Evolutionary conservation across 345 rosid species (phyloP), one percentile per base, ranked within the genome.

Genomic region (Crucihimalaya himalaica): DNA sequence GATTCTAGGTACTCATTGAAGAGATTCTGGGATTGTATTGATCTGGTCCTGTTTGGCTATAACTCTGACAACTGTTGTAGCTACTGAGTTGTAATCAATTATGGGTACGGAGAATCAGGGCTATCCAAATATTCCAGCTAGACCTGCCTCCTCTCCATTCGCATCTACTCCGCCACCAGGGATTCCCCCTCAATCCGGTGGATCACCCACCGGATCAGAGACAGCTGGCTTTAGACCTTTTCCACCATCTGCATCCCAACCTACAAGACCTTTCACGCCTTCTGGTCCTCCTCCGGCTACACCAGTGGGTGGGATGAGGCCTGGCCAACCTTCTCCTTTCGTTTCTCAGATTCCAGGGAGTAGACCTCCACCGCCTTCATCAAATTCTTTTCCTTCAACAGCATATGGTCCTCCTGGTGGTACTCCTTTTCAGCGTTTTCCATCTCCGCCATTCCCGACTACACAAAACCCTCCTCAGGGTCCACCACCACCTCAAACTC

Each of bases 21-120:
- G 64, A 31, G 70, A 73, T 16, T 64, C 66, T 56, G 20, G 66
- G 63, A 61, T 68, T 42, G 63, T 53, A 53, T 43, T 61, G 69
- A 60, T 75, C 66, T 68, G 50, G 23, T 53, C 54, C 21, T 42
- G 42, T 25, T 55, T 67, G 11, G 53, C 43, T 25, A 28, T 74
- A 56, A 10, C 37, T 14, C 25, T 11, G 46, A 18, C 45, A 45
- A 23, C 23, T 71, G 58, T 78, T 73, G 77, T 86, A 79, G 89
- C 83, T 77, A 50, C 46, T 5, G 2, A 73, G 43, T 39, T 28
- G 37, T 51, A 73, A 66, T 47, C 77, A 71, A 27, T 73, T 45
- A 90, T 93, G 97, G 86, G 84, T 71, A 82, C 86, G 56, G 89
- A 90, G 65, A 87, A 90, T 63, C 85, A 85, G 8, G 86, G 87